Evolutionary conservation across 495 filamentous ascomycete genomes (phyloP).

Genomic region (Cercophora scortea): DNA sequence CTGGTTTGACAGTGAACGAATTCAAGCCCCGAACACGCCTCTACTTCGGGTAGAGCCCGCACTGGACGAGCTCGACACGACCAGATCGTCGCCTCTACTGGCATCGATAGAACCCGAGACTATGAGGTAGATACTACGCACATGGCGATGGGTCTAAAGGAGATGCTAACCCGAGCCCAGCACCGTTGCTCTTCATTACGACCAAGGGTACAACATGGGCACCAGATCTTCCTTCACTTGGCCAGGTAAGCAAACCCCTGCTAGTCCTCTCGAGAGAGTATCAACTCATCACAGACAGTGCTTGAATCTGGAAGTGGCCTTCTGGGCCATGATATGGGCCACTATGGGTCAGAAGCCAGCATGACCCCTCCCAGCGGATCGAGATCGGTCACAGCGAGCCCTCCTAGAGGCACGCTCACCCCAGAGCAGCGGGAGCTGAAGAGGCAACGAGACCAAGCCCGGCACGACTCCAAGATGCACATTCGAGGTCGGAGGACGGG

Average conservation of each 20-base stretch:
- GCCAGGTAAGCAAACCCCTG: conserved; percentile 21
- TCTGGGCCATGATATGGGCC: conserved; percentile 29
- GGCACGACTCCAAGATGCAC: conserved; percentile 33
- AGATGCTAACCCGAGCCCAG: conserved; percentile 19
- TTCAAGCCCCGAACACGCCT: conserved; percentile 23
- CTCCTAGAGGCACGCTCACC: conserved; percentile 34
- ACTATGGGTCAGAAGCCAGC: conserved; percentile 35
- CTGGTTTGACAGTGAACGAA: conserved; percentile 21
- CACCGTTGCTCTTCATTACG: conserved; percentile 38
- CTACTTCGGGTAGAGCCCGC: conserved; percentile 27
- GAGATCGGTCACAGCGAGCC: conserved; percentile 39
- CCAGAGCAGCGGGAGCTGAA: conserved; percentile 42
- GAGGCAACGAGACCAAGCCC: conserved; percentile 38
- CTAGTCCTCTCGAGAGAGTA: not conserved
- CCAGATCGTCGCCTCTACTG: conserved; percentile 20
- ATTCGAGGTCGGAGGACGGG: conserved; percentile 30
- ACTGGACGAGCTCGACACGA: conserved; percentile 16
- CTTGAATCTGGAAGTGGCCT: conserved; percentile 30
- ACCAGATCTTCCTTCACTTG: conserved; percentile 35
- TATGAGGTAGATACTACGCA: conserved; percentile 31
- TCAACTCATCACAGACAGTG: conserved; percentile 15
- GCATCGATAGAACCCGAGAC: conserved; percentile 18
- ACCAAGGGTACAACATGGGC: conserved; percentile 37
- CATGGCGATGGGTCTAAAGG: not conserved
- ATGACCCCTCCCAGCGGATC: conserved; percentile 35